These are phyloP conservation scores for Hygrophorus russula DNA, from an alignment of 768 basidiomycete genomes.

Conservation along the genomic window DNA sequence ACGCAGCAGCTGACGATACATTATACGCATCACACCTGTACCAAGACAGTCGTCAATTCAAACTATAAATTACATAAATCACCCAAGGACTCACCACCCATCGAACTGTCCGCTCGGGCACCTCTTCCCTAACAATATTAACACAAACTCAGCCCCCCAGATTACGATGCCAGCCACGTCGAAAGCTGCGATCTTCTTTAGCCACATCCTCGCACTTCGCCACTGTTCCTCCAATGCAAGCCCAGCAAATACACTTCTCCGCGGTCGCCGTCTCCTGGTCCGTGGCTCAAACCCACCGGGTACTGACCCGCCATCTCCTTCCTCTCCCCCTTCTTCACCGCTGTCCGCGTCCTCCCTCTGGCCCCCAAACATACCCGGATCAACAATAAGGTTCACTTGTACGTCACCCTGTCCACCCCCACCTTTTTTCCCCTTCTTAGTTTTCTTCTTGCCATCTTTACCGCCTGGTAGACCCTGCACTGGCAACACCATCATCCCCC, in stretches of 20 bases:
- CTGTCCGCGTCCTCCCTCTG: slow-evolving; percentile 24
- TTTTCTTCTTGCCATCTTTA: slow-evolving; percentile 24
- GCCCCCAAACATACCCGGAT: slow-evolving; percentile 44
- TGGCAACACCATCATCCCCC: slow-evolving; percentile 53
- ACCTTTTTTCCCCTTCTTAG: slow-evolving; percentile 23
- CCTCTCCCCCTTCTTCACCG: slow-evolving; percentile 28
- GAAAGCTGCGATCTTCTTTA: slow-evolving; percentile 39
- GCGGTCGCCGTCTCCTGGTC: slow-evolving; percentile 22
- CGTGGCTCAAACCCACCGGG: slow-evolving; percentile 24
- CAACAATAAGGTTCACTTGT: slow-evolving; percentile 66
- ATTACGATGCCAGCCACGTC: slow-evolving; percentile 36
- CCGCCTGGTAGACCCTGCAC: slow-evolving; percentile 40
- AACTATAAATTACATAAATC: neutral
- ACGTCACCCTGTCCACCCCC: slow-evolving; percentile 36
- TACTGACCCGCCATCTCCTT: slow-evolving; percentile 23
- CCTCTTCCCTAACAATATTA: slow-evolving; percentile 46
- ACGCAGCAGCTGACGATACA: slow-evolving; percentile 50
- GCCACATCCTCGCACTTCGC: slow-evolving; percentile 41
- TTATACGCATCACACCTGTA: slow-evolving; percentile 65
- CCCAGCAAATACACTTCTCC: slow-evolving; percentile 45
- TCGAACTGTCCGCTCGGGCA: slow-evolving; percentile 53
- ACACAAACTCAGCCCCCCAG: slow-evolving; percentile 52
- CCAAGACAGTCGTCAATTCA: slow-evolving; percentile 5
- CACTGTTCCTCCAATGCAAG: slow-evolving; percentile 56
- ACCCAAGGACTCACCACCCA: slow-evolving; percentile 42